Conservation (phyloP, 345 rosid species). For the Kandelia obovata region DNA sequence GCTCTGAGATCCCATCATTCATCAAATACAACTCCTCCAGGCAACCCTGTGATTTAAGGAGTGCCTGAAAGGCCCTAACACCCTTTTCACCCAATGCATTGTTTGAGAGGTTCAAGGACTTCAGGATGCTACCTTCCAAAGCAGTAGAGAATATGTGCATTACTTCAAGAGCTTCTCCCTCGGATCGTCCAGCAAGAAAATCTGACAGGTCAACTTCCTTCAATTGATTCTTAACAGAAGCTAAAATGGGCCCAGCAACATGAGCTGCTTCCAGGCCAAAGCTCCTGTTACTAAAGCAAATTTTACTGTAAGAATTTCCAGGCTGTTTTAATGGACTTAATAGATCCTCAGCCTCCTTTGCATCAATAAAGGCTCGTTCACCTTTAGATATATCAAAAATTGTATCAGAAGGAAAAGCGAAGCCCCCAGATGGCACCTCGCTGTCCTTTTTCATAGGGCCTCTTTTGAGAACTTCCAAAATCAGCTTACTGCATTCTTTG, state of each 20-base stretch:
- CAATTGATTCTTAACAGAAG: slow-evolving; percentile 63
- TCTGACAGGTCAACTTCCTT: slow-evolving; percentile 87
- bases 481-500: slow-evolving; percentile 80
- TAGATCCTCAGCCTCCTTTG: slow-evolving; percentile 73
- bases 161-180: slow-evolving; percentile 81
- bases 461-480: slow-evolving; percentile 75
- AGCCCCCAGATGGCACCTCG: slow-evolving; percentile 32
- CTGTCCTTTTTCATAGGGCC: slow-evolving; percentile 39
- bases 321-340: slow-evolving; percentile 66
- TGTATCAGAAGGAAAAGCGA: slow-evolving; percentile 32
- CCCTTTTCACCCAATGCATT: slow-evolving; percentile 97
- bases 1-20: slow-evolving; percentile 91
- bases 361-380: slow-evolving; percentile 64
- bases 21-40: slow-evolving; percentile 79
- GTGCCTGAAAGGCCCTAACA: slow-evolving; percentile 72
- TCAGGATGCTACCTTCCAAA: slow-evolving; percentile 62
- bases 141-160: slow-evolving; percentile 77
- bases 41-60: slow-evolving; percentile 62
- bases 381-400: slow-evolving; percentile 79
- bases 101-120: slow-evolving; percentile 67
- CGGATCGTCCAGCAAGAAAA: slow-evolving; percentile 85
- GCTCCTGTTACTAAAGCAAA: slow-evolving; percentile 92
- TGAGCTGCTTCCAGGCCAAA: slow-evolving; percentile 75
- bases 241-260: slow-evolving; percentile 73
- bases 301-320: slow-evolving; percentile 66